Base-by-base conservation (phyloP, 2,329 filamentous ascomycete species). In the Trichoderma hamatum region DNA sequence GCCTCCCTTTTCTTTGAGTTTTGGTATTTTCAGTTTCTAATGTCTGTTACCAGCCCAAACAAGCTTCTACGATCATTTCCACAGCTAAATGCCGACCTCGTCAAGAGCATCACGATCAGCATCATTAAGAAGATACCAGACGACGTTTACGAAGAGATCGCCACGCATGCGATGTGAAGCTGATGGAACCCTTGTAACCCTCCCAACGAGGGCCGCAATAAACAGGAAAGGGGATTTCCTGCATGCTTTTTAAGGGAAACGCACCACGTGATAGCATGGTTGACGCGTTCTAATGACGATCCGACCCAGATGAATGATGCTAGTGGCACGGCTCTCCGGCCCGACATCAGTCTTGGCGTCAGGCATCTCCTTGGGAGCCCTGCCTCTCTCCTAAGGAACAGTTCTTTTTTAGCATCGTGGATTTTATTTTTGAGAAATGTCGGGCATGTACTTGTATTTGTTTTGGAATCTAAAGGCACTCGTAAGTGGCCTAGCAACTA, bases 111-210 rank as follows among this genome's bases (percentile, higher is more conserved):
- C 68, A 95, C 95, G 0, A 89, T 97, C 73, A 90, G 90, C 64
- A 91, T 97, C 75, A 91, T 97, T 69, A 90, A 91, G 74, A 96
- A 94, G 84, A 94, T 99, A 67, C 95, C 96, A 2, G 89, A 94
- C 71, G 92, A 96, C 73, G 85, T 98, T 59, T 99, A 97, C 77
- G 89, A 91, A 62, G 93, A 97, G 78, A 93, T 99, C 75, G 90
- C 97, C 63, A 85, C 86, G 51, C 96, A 99, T 79, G 95, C 95
- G 7, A 91, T 91, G 75, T 94, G 71, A 39, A 19, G 6, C 19
- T 30, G 10, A 60, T 19, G 0, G 59, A 49, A n/a, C 19, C 5
- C 46, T 49, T 24, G 46, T 49, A 3, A 19, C 39, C 39, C 3
- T 24, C 21, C n/a, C 21, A 21, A 49, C 13, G 21, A 49, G n/a